phyloP scores from a whole-genome alignment of 495 filamentous ascomycete species.

The Hypoxylon rickii region DNA sequence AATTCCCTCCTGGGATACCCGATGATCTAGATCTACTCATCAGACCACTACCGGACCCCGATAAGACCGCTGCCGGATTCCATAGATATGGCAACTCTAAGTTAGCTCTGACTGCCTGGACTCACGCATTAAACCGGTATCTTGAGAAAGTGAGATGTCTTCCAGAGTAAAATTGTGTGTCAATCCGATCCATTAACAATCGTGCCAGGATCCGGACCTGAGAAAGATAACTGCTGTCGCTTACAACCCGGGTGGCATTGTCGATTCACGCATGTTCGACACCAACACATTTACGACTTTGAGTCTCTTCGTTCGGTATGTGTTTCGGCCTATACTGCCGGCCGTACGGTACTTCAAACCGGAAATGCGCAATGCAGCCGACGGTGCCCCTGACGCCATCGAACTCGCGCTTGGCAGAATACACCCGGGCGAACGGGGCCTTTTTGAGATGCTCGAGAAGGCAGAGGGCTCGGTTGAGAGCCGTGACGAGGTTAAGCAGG shows the following conservation, averaged over 20 bases:
- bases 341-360: conserved; percentile 43
- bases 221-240: conserved; percentile 48
- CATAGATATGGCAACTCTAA: conserved; percentile 50
- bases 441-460: conserved; percentile 44
- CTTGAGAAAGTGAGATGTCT: conserved; percentile 43
- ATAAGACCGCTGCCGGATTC: conserved; percentile 40
- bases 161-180: too few relatives aligned
- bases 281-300: conserved; percentile 42
- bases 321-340: conserved; percentile 39
- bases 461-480: conserved; percentile 45
- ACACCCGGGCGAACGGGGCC: conserved; percentile 40
- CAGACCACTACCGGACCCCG: conserved; percentile 12
- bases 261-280: conserved; percentile 49
- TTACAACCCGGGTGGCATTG: conserved; percentile 51
- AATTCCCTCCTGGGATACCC: conserved; percentile 32
- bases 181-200: background rate
- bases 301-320: conserved; percentile 20
- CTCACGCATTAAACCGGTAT: conserved; percentile 46
- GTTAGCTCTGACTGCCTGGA: conserved; percentile 46
- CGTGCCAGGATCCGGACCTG: conserved; percentile 36
- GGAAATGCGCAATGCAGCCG: conserved; percentile 40
- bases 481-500: conserved; percentile 44
- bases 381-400: conserved; percentile 41
- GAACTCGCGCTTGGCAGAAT: conserved; percentile 31
- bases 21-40: conserved; percentile 29